Evolutionary conservation across 2,329 filamentous ascomycete species (phyloP), one percentile per base, ranked within the genome.

Genomic region (Neobulgaria alba): DNA sequence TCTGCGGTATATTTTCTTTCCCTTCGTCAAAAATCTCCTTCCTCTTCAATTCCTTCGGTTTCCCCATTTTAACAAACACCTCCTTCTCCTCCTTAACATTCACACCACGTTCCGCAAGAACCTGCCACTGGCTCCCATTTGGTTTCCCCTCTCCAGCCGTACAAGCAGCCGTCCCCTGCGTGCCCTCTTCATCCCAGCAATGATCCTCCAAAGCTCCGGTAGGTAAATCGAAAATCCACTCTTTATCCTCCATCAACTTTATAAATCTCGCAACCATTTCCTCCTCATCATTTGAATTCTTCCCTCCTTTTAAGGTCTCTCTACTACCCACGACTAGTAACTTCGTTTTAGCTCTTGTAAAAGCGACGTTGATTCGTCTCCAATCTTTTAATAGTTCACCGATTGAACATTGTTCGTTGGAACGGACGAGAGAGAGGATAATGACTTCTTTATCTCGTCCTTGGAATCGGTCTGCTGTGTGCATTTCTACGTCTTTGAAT

Each of bases 391-490:
- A 69, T 33, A 98, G 63, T 41, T 96, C 92, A 14, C 92, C 92
- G n/a, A 98, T 89, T 36, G 74, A 77, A 47, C 80, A 77, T 1
- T 75, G 73, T 16, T 89, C 79, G 55, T 98, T 98, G 59, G 79
- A 90, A 20, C 92, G 77, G 10, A 96, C 92, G 20, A 94, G 80
- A 41, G 79, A 86, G 7, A 98, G 73, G 10, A 98, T 77, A 1
- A 96, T 76, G 2, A 94, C 81, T 57, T 95, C 88, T 60, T 98
- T 98, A 64, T 98, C 92, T 8, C 92, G 77, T 5, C 92, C 92
- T 61, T 98, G 92, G 62, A 95, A 98, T 33, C 90, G 87, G 63
- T 98, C 92, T 3, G 92, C 89, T 0, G 92, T 96, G 63, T 98
- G 88, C 73, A 96, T 88, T 63, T 98, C 92, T 1, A 98, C 79